Evolutionary conservation across 768 basidiomycete genomes (phyloP).

Genomic region (Sporobolomyces phaffii): DNA sequence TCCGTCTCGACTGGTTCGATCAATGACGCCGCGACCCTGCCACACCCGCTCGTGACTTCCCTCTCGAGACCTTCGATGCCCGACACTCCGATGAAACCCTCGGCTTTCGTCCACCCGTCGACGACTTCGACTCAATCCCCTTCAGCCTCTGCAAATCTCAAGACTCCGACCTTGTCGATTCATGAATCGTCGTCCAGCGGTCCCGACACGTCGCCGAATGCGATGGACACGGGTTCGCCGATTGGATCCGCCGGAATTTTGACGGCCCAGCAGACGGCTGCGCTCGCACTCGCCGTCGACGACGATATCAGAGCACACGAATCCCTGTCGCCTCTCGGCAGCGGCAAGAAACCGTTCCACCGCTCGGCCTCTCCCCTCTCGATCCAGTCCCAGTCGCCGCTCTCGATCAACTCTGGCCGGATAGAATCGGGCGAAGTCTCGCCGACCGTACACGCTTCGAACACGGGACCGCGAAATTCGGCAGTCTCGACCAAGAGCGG

Average conservation of each 20-base stretch:
- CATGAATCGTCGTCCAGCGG: neutral
- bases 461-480: neutral
- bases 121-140: neutral
- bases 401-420: neutral
- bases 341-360: constrained; percentile 1
- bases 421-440: constrained; percentile 22
- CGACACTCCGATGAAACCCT: constrained; percentile 44
- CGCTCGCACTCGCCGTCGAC: neutral
- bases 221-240: constrained; percentile 26
- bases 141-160: neutral
- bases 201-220: neutral
- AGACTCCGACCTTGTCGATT: constrained; percentile 8
- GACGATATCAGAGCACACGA: constrained; percentile 1
- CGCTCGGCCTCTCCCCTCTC: constrained; percentile 13
- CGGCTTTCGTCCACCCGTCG: constrained; percentile 26
- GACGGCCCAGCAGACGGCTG: neutral
- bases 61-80: constrained; percentile 40
- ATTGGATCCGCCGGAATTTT: constrained; percentile 18
- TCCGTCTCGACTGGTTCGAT: neutral
- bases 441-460: constrained; percentile 26
- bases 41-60: constrained; percentile 20
- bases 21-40: neutral
- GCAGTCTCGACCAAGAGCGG: neutral
- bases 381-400: neutral
- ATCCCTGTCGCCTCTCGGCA: constrained; percentile 14